These are phyloP conservation scores for Penicillium corylophilum DNA, from an alignment of 2,329 filamentous ascomycete species.

Conservation along the genomic window DNA sequence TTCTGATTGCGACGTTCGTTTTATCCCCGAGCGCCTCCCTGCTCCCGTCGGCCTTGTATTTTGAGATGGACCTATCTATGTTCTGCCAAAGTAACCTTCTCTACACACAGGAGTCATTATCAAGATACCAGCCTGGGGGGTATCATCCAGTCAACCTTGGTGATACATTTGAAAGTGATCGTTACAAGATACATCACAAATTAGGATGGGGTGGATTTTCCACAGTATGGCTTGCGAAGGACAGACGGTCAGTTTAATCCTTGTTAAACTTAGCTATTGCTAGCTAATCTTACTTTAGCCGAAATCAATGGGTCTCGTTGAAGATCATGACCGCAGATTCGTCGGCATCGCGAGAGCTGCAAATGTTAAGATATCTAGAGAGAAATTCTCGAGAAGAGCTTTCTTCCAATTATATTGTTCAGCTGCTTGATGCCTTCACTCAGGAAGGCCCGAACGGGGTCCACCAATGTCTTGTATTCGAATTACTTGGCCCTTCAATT, in stretches of 20 bases:
- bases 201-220: slow-evolving; percentile 47
- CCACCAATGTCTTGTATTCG: slow-evolving; percentile 36
- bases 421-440: slow-evolving; percentile 31
- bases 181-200: slow-evolving; percentile 48
- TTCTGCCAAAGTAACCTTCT: slow-evolving; percentile 24
- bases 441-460: slow-evolving; percentile 36
- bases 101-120: slow-evolving; percentile 25
- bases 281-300: slow-evolving; percentile 15
- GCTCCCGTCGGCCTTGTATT: background rate
- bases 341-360: slow-evolving; percentile 18
- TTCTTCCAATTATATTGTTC: slow-evolving; percentile 27
- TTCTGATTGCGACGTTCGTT: background rate
- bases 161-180: slow-evolving; percentile 41
- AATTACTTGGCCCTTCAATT: slow-evolving; percentile 33
- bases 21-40: background rate
- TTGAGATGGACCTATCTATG: slow-evolving; percentile 18
- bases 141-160: slow-evolving; percentile 48
- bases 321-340: slow-evolving; percentile 33
- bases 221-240: slow-evolving; percentile 48
- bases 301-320: slow-evolving; percentile 30
- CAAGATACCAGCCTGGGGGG: slow-evolving; percentile 40
- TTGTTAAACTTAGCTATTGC: slow-evolving; percentile 5
- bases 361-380: slow-evolving; percentile 15
- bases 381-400: slow-evolving; percentile 8
- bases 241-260: slow-evolving; percentile 26